These are phyloP conservation scores for Acacia concinna DNA, from an alignment of 331 rosid genomes.

Conservation along the genomic window DNA sequence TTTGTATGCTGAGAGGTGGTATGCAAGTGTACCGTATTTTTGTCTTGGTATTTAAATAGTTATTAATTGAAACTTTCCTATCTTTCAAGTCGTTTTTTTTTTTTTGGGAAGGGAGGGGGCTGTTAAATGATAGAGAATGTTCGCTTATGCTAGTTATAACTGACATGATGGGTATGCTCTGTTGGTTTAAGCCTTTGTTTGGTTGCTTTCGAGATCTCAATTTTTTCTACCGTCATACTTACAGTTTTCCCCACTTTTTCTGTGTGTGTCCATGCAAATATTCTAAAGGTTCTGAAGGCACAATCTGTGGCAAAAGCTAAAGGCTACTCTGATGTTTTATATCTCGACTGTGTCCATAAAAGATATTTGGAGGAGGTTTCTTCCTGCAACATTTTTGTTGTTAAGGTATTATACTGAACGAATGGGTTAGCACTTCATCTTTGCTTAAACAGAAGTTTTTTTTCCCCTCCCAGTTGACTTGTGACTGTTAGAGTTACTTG, in stretches of 20 bases:
- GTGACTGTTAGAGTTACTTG: background rate
- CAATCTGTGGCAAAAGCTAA: constrained; percentile 88
- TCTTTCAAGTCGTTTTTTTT: background rate
- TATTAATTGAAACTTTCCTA: constrained; percentile 10
- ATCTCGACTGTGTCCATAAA: constrained; percentile 91
- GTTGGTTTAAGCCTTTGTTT: constrained; percentile 12
- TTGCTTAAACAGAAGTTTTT: background rate
- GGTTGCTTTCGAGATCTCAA: constrained; percentile 21
- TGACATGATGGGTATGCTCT: background rate
- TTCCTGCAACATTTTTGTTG: constrained; percentile 90
- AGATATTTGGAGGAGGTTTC: constrained; percentile 97
- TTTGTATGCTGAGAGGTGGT: background rate
- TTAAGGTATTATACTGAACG: constrained; percentile 61
- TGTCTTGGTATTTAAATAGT: constrained; percentile 4
- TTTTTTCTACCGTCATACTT: constrained; percentile 7
- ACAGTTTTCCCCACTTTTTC: background rate
- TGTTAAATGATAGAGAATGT: background rate
- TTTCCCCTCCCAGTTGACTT: background rate
- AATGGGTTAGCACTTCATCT: constrained; percentile 15
- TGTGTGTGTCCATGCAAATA: background rate
- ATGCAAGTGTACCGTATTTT: constrained; percentile 14
- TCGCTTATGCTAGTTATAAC: constrained; percentile 15
- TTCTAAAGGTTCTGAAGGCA: constrained; percentile 83
- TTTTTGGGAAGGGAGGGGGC: background rate
- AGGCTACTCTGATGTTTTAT: constrained; percentile 92